These are phyloP conservation scores for Castanea mollissima DNA, from an alignment of 306 rosid genomes.

Conservation along the genomic window DNA sequence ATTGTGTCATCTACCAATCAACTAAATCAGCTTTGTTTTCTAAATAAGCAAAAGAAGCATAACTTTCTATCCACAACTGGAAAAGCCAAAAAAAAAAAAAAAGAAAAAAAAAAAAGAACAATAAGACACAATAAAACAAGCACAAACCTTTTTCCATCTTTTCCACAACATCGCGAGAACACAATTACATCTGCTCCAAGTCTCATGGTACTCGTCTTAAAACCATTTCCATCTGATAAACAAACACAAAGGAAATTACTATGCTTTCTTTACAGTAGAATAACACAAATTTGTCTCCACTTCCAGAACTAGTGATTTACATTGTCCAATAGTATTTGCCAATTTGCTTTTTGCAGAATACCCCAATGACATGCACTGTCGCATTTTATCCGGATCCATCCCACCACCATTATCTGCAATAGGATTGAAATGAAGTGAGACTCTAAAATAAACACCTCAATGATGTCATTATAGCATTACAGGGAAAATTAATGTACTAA, in stretches of 20 bases:
- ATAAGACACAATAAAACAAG: constrained; percentile 7
- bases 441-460: background rate
- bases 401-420: constrained; percentile 99
- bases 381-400: constrained; percentile 96
- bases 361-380: constrained; percentile 98
- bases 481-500: background rate
- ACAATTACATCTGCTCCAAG: constrained; percentile 98
- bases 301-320: constrained; percentile 31
- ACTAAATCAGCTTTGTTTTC: background rate
- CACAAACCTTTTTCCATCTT: constrained; percentile 63
- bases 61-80: constrained; percentile 10
- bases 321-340: constrained; percentile 93
- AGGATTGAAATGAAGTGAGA: constrained; percentile 24
- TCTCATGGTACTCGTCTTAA: constrained; percentile 97
- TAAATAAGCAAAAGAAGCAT: constrained; percentile 8
- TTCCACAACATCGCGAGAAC: constrained; percentile 75
- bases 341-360: constrained; percentile 84
- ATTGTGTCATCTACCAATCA: background rate
- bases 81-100: constrained; percentile 1
- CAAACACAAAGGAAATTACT: constrained; percentile 26
- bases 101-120: constrained; percentile 16
- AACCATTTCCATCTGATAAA: constrained; percentile 93
- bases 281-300: background rate
- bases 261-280: constrained; percentile 12
- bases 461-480: background rate